Base-by-base conservation (phyloP, 1,284 basidiomycete genomes). In the Moesziomyces globuligerus region DNA sequence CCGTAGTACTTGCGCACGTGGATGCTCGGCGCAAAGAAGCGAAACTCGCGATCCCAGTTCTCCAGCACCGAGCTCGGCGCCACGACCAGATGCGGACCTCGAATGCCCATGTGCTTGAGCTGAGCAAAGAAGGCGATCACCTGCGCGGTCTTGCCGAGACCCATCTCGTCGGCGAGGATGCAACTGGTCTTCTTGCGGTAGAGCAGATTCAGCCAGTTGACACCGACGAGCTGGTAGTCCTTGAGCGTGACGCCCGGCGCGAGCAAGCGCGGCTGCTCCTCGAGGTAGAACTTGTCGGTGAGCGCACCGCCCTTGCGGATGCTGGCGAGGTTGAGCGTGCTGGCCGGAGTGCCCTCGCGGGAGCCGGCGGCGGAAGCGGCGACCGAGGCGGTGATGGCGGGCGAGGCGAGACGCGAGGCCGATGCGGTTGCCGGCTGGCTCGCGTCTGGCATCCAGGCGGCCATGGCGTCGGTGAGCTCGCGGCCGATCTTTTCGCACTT, bases 21-120 rank as follows among this genome's bases (percentile, higher is more conserved):
- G 81, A 99, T 90, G 2, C 78, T 68, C 0, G 94, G 93, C 1
- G 91, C 92, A 77, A 98, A 98, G 41, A 89, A 89, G 36, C 89
- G 87, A 80, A 99, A 97, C 83, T 99, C 96, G 68, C 96, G 88
- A 81, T 91, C 91, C 96, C 96, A 99, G 80, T 99, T 98, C 83
- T 98, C 96, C 21, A 98, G 85, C 0, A 94, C 98, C 3, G 95
- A 98, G 1, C 94, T 94, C 15, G 78, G 78, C 7, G 98, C 96
- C 66, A 98, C 89, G 55, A 99, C 87, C 29, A 98, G 88, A 84
- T 98, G 94, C 18, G 94, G 94, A 0, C 95, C 75, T 9, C 52
- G 93, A 47, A 86, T 87, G 13, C 90, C 90, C 50, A 85, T 86
- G 75, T 92, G 89, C 81, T 93, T 93, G 57, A 98, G 86, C 73